Conservation (phyloP, 768 basidiomycete species). For the Suillus subluteus region DNA sequence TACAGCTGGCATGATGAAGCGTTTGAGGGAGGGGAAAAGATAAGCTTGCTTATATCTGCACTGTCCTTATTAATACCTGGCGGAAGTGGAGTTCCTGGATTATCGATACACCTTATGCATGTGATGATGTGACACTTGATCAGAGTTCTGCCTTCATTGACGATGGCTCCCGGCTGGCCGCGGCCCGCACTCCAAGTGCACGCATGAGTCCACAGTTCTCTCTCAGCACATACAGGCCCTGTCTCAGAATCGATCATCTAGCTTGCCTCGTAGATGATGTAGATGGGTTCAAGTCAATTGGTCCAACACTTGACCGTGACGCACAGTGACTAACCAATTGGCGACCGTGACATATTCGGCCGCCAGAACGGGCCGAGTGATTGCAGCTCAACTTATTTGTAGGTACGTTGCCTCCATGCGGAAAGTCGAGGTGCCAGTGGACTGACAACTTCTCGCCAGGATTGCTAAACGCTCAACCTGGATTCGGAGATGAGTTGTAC, state of each 20-base stretch:
- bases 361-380: too few relatives aligned
- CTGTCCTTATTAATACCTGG: neutral
- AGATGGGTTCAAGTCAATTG: too few relatives aligned
- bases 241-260: neutral
- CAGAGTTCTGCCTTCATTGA: neutral
- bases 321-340: neutral
- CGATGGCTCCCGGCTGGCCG: neutral
- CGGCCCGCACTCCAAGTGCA: neutral
- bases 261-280: neutral
- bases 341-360: neutral
- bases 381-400: neutral
- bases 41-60: constrained; percentile 4
- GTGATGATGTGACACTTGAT: neutral
- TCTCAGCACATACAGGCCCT: too few relatives aligned
- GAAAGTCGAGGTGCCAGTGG: too few relatives aligned
- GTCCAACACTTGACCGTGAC: too few relatives aligned
- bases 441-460: constrained; percentile 25
- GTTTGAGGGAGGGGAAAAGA: neutral
- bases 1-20: constrained; percentile 27
- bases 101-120: neutral
- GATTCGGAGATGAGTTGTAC: constrained; percentile 56
- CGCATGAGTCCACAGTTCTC: neutral
- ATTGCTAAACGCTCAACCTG: constrained; percentile 62
- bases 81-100: neutral
- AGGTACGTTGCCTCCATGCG: neutral